Conservation (phyloP, 805 yeast genomes). For the Saccharomyces eubayanus region DNA sequence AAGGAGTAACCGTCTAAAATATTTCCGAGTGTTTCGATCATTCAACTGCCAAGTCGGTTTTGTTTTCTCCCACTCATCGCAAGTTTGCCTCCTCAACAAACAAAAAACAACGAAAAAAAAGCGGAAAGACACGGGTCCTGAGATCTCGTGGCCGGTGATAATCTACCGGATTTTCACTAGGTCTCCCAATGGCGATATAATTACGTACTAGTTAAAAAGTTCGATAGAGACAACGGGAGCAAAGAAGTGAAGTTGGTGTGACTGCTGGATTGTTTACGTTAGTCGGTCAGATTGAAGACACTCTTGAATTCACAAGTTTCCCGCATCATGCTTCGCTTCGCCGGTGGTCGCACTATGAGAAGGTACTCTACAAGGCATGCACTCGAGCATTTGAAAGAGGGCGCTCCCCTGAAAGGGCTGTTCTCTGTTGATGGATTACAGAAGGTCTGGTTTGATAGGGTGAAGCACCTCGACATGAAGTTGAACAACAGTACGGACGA, state of each 20-base stretch:
- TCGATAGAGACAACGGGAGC: not conserved
- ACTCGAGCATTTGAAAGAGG: conserved; percentile 20
- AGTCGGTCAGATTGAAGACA: not conserved
- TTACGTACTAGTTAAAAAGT: not conserved
- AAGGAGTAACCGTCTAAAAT: not conserved
- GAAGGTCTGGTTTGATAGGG: conserved; percentile 44
- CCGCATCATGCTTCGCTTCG: not conserved
- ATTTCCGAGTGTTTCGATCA: not conserved
- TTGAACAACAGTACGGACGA: conserved; percentile 32
- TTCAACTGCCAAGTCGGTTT: not conserved
- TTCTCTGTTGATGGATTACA: conserved; percentile 40
- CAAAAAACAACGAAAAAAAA: not conserved
- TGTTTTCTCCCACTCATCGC: not conserved
- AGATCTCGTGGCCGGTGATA: not conserved
- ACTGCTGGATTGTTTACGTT: not conserved
- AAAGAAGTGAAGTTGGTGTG: no score
- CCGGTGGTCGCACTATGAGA: not conserved
- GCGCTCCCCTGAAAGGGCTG: conserved; percentile 41
- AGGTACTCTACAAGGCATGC: not conserved
- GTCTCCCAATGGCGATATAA: not conserved
- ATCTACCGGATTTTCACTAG: not conserved
- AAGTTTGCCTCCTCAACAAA: not conserved
- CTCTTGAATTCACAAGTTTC: not conserved
- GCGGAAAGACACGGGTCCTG: not conserved
- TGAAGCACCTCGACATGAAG: conserved; percentile 32